Evolutionary conservation across 2,329 filamentous ascomycete species (phyloP).

Genomic region (Diaporthe longicolla): DNA sequence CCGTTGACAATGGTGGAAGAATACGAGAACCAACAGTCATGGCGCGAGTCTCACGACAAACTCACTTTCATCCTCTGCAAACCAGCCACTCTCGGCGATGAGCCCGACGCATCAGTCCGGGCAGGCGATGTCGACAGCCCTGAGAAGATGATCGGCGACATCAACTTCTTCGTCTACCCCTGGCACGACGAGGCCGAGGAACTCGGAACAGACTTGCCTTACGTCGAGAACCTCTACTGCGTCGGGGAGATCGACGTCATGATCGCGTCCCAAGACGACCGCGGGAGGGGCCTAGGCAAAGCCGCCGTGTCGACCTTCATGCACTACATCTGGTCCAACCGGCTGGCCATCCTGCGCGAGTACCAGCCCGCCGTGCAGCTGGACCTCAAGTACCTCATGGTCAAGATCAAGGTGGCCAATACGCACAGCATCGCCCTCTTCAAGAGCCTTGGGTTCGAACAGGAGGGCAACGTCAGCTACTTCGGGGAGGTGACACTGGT

Average conservation of each 20-base stretch:
- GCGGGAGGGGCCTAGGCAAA: constrained; percentile 75
- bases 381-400: constrained; percentile 51
- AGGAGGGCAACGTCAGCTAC: constrained; percentile 68
- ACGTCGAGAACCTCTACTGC: constrained; percentile 44
- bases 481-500: constrained; percentile 72
- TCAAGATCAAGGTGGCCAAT: constrained; percentile 69
- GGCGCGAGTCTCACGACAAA: constrained; percentile 87
- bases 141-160: constrained; percentile 77
- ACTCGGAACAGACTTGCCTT: constrained; percentile 35
- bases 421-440: constrained; percentile 66
- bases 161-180: constrained; percentile 83
- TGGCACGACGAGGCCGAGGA: constrained; percentile 63
- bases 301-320: constrained; percentile 78
- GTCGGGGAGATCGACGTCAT: constrained; percentile 89
- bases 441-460: constrained; percentile 64
- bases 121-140: constrained; percentile 67
- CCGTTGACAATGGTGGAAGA: constrained; percentile 85
- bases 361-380: constrained; percentile 53
- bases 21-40: constrained; percentile 90
- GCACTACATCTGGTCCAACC: constrained; percentile 72
- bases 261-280: constrained; percentile 75
- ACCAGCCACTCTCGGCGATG: constrained; percentile 50
- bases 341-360: constrained; percentile 69
- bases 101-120: constrained; percentile 44
- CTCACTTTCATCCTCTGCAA: constrained; percentile 90